These are phyloP conservation scores for Closterium sp. DNA, from an alignment of 139 green algal genomes.

Conservation along the genomic window DNA sequence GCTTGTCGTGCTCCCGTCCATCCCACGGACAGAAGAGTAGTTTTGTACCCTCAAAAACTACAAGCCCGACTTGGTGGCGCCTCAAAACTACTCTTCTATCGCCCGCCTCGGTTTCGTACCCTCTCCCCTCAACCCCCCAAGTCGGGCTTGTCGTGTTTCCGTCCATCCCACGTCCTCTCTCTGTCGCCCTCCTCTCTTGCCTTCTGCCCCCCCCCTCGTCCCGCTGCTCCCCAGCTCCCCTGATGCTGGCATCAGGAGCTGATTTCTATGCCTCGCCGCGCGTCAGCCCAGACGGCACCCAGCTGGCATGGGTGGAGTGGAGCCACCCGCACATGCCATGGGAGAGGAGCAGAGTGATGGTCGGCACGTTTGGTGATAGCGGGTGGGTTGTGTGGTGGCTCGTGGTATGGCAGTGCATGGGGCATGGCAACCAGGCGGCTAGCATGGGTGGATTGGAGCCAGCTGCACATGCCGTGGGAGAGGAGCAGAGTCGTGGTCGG, in stretches of 20 bases:
- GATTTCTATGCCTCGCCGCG: constrained; percentile 71
- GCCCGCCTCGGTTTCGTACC: too few species aligned
- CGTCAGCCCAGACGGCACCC: constrained; percentile 59
- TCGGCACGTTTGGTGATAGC: constrained; percentile 32
- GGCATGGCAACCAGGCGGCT: neutral
- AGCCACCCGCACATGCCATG: constrained; percentile 79
- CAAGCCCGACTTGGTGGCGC: too few species aligned
- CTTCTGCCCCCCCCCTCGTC: too few species aligned
- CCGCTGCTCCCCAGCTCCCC: neutral
- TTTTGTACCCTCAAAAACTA: too few species aligned
- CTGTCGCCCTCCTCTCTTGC: neutral
- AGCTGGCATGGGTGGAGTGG: constrained; percentile 71
- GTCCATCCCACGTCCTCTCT: neutral
- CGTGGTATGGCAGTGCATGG: neutral
- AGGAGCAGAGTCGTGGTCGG: constrained; percentile 59
- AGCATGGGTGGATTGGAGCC: neutral
- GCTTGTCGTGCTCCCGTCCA: too few species aligned
- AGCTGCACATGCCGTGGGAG: constrained; percentile 57
- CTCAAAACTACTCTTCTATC: too few species aligned
- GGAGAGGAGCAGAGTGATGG: constrained; percentile 64
- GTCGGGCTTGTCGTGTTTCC: too few species aligned
- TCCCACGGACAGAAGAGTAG: too few species aligned
- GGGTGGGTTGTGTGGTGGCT: neutral
- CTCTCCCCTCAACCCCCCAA: too few species aligned
- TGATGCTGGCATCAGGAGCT: constrained; percentile 51